These are phyloP conservation scores for Leishmania arabica DNA, from an alignment of 208 protist genomes.

Conservation along the genomic window DNA sequence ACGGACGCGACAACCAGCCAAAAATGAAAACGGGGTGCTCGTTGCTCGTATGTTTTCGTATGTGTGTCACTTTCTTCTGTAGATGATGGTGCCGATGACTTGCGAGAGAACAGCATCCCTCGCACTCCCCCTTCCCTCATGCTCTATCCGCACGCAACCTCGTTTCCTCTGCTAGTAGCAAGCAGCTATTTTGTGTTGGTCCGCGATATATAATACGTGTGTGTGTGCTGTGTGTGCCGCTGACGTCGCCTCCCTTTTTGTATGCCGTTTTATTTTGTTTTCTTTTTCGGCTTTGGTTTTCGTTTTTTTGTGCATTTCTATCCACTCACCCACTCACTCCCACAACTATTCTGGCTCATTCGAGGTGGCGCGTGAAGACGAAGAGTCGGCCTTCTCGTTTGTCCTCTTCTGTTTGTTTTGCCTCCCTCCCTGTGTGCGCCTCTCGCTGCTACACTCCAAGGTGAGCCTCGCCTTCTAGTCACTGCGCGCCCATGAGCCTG, in stretches of 20 bases:
- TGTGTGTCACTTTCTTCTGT: neutral
- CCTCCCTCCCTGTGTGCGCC: neutral
- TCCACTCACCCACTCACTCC: neutral
- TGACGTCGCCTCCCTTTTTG: conserved; percentile 3
- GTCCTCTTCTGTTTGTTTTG: neutral
- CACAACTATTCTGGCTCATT: conserved; percentile 2
- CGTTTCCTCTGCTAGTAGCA: neutral
- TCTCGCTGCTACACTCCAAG: neutral
- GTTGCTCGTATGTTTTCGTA: neutral
- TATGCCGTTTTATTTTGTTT: neutral
- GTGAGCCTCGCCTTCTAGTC: neutral
- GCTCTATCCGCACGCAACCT: neutral
- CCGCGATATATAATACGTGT: neutral
- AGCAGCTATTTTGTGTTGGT: conserved; percentile 5
- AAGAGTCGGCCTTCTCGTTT: neutral
- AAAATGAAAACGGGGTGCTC: neutral
- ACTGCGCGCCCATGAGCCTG: neutral
- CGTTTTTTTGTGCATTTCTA: too few relatives aligned
- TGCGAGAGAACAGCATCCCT: neutral
- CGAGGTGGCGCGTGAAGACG: neutral
- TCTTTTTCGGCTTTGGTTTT: neutral
- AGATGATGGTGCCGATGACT: neutral
- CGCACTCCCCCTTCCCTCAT: neutral
- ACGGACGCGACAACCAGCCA: neutral
- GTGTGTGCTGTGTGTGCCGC: neutral